Base-by-base conservation (phyloP, 345 rosid genomes). In the Acer yangbiense region DNA sequence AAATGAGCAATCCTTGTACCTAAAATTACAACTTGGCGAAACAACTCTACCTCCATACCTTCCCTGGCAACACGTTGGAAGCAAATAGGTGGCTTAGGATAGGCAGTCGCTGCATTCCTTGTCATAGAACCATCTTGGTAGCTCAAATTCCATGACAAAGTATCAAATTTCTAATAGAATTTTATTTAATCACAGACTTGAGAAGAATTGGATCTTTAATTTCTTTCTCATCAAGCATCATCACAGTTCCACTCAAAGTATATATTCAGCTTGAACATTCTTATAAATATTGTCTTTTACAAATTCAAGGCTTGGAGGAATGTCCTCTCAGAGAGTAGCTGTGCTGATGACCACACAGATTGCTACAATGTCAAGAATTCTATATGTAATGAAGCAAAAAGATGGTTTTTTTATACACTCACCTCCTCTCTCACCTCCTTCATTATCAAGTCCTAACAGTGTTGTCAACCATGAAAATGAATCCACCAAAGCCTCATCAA, bases 301-400 rank as follows among this genome's bases (percentile, higher is more conserved):
- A 29, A 29, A 29, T 29, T 29, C 32, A 29, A 29, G 32, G 32
- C 4, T 29, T 29, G 32, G 32, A 29, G 32, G 3, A 29, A 29
- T 29, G 32, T 32, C 35, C 35, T 32, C 3, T 32, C 7, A 79
- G 25, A 77, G 78, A 18, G 27, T 55, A 13, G 13, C 21, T 75
- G 9, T 32, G 27, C 50, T 39, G 46, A 14, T 14, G 23, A 32
- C 35, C 18, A 1, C 43, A 43, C 35, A 6, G n/a, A 63, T 9
- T 52, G 68, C 72, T 60, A 80, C 10, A 75, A 86, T 89, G 91
- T 65, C 75, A 32, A 73, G 76, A 80, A 69, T 54, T 79, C 76
- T 65, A 13, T n/a, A 27, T 39, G 80, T 75, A 77, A 79, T 73
- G 65, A 55, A 74, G 35, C 76, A 72, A 61, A 78, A 61, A 50